Evolutionary conservation across 805 yeast species (phyloP).

Genomic region (Ogataea salicorniae): DNA sequence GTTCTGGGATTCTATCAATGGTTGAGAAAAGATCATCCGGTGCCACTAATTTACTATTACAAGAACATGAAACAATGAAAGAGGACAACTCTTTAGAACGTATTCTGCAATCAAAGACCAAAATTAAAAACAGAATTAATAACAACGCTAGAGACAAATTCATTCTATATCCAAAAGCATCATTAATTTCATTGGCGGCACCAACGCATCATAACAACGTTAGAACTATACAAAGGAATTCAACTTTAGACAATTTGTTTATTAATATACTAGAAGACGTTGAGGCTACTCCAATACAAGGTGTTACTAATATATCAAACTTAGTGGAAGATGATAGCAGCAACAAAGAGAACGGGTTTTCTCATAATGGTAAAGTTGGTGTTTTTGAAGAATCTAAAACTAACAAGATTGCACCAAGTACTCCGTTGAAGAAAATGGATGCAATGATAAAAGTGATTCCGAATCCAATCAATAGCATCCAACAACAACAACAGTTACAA

Average conservation of each 20-base stretch:
- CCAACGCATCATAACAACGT: not conserved
- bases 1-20: slow-evolving; percentile 36
- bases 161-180: slow-evolving; percentile 31
- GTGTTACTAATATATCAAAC: slow-evolving; percentile 24
- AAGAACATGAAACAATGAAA: slow-evolving; percentile 12
- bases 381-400: slow-evolving; percentile 45
- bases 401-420: slow-evolving; percentile 50
- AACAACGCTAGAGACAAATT: slow-evolving; percentile 12
- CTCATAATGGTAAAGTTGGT: slow-evolving; percentile 44
- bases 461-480: slow-evolving; percentile 4
- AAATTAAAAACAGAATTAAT: not conserved
- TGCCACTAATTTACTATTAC: slow-evolving; percentile 19
- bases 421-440: slow-evolving; percentile 64
- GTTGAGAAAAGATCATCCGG: slow-evolving; percentile 24
- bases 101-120: not conserved
- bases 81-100: slow-evolving; percentile 5
- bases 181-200: slow-evolving; percentile 25
- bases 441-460: slow-evolving; percentile 23
- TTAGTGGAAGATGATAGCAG: slow-evolving; percentile 7
- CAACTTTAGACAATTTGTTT: slow-evolving; percentile 23
- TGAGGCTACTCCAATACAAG: slow-evolving; percentile 29
- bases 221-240: slow-evolving; percentile 2
- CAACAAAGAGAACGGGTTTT: slow-evolving; percentile 36
- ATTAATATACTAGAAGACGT: slow-evolving; percentile 26
- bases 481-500: not conserved